Evolutionary conservation across 805 yeast species (phyloP), one percentile per base, ranked within the genome.

Genomic region (Cyberlindnera euphorbiae): DNA sequence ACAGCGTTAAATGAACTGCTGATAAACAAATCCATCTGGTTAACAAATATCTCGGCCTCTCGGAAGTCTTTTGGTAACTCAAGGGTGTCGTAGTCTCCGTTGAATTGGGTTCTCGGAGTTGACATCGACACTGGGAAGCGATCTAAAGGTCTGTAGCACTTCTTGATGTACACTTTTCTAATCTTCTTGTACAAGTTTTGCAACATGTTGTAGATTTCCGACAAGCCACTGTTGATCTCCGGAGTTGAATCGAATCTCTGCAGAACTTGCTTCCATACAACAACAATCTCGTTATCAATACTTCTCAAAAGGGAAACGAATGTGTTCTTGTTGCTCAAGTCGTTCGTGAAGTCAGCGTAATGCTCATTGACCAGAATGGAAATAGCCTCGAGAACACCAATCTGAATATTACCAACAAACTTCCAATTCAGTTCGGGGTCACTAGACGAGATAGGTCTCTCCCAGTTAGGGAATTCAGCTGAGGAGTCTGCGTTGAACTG

Each of bases 301-400:
- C 73, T 59, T 45, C 78, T 79, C 45, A 87, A 59, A 30, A 87
- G 63, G 40, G 79, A 80, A 35, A 82, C 73, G 50, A 86, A 70
- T 2, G 71, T 64, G 5, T 66, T 62, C 47, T 82, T 77, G 49
- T 80, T 77, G 10, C 62, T 58, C 42, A 81, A 53, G 47, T 82
- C 85, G 53, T 79, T 82, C 4, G 80, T 70, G 52, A 89, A 85
- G 53, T 85, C 93, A 19, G 73, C 60, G 55, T 81, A 88, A 53
- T 82, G 85, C 46, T 81, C 79, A 30, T 75, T 70, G 15, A 86
- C 75, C 57, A 94, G 70, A 21, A 81, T 71, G 29, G 77, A 70
- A 38, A 87, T 63, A 0, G 87, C 85, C 53, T 85, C 94, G 41
- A 88, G 64, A 22, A 88, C 76, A 27, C 94, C 94, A 26, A 82